These are phyloP conservation scores for Aegilops umbellulata DNA, from an alignment of 176 grass and related monocot genomes.

Conservation along the genomic window DNA sequence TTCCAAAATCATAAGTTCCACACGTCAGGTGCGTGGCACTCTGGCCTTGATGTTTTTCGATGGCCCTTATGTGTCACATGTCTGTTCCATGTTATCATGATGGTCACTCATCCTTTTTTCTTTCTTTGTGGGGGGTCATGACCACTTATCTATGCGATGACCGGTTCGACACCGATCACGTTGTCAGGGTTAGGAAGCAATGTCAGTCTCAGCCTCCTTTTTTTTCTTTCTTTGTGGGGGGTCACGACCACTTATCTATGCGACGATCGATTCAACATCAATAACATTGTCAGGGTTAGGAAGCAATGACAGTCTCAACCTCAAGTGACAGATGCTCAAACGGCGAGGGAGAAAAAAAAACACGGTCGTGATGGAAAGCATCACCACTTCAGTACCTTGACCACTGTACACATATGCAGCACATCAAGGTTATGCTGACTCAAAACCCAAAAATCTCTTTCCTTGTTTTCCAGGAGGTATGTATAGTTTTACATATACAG, in stretches of 20 bases:
- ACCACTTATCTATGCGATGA: too few species aligned
- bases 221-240: too few species aligned
- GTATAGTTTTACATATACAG: not conserved
- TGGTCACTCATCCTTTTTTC: too few species aligned
- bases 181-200: too few species aligned
- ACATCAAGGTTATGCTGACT: not conserved
- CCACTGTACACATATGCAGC: not conserved
- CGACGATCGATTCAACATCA: conserved; percentile 11
- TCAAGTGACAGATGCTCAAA: not conserved
- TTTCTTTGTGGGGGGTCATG: too few species aligned
- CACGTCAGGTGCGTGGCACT: too few species aligned
- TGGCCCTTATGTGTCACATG: too few species aligned
- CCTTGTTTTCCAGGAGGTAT: not conserved
- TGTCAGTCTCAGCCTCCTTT: too few species aligned
- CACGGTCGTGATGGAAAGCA: not conserved
- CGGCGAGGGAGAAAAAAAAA: not conserved
- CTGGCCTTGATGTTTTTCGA: too few species aligned
- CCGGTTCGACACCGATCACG: too few species aligned
- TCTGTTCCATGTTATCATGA: not conserved
- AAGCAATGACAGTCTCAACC: not conserved
- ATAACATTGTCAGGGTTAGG: not conserved
- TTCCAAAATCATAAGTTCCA: too few species aligned
- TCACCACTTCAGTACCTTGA: not conserved
- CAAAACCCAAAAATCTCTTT: not conserved
- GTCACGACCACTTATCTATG: conserved; percentile 2